Percentiles rank a stretch among this genome's conserved stretches.
These are phyloP conservation scores for Penicillium sp. DNA, from an alignment of 2,329 filamentous ascomycete genomes.

Conservation along the genomic window DNA sequence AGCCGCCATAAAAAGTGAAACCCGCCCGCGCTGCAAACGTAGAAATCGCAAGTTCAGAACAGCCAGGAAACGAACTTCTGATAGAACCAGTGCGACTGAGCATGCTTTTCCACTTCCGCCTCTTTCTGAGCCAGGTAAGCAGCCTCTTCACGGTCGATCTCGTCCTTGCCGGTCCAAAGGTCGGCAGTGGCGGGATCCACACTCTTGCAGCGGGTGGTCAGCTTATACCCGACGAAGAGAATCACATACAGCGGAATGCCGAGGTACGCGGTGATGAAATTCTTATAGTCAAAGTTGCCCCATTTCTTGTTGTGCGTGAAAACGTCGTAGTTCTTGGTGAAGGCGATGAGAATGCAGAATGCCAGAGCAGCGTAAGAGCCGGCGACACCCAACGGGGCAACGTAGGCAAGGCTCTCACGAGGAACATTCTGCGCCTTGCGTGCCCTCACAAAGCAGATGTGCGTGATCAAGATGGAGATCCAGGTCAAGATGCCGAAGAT, in stretches of 20 bases:
- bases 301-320: conserved; percentile 56
- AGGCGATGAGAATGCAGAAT: conserved; percentile 68
- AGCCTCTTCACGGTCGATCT: conserved; percentile 69
- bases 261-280: conserved; percentile 73
- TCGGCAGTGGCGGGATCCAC: conserved; percentile 61
- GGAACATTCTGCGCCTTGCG: conserved; percentile 60
- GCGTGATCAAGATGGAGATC: conserved; percentile 66
- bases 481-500: conserved; percentile 66
- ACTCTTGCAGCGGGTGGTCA: conserved; percentile 53
- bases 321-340: conserved; percentile 80
- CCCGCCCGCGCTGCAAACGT: too few relatives aligned
- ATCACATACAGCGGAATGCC: conserved; percentile 72
- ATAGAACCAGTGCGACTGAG: conserved; percentile 54
- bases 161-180: conserved; percentile 69
- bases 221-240: conserved; percentile 67
- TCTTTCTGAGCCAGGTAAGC: conserved; percentile 62
- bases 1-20: too few relatives aligned
- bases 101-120: conserved; percentile 37
- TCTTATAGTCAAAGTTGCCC: conserved; percentile 66
- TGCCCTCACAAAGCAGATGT: conserved; percentile 64
- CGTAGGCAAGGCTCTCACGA: conserved; percentile 58
- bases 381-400: conserved; percentile 66
- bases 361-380: conserved; percentile 67
- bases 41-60: too few relatives aligned
- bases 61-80: conserved; percentile 59